Base-by-base conservation (phyloP, 352 stramenopile genomes). In the Globisporangium viniferum region DNA sequence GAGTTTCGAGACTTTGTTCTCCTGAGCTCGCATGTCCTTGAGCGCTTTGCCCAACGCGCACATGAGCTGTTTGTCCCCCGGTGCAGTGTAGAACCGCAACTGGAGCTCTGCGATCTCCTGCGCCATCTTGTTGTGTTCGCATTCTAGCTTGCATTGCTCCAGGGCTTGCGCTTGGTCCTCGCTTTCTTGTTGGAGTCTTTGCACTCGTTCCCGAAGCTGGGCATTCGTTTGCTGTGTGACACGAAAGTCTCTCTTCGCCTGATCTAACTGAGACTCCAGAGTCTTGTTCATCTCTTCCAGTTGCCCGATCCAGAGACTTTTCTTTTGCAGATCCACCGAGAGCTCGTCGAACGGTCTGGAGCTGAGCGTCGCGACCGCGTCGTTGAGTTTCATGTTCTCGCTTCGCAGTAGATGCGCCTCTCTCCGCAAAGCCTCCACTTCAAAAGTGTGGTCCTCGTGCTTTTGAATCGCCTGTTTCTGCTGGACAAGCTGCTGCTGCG, bases 301-400 rank as follows among this genome's bases (percentile, higher is more conserved):
- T 29, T 83, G 60, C 8, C 70, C 74, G 31, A 91, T 82, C 62
- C 71, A 70, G 15, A 90, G 7, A 49, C 77, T 81, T 31, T 88
- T 89, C 54, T 73, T 74, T 33, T 84, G 73, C 1, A 79, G 49
- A 44, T 89, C 77, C 14, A 77, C 68, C 0, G 77, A 75, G 8
- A 80, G 53, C 22, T 59, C 59, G 10, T 88, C 74, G 41, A 92
- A 87, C 10, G 84, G 84, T 7, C 80, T 72, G 9, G 79, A 80
- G 33, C 73, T 89, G 8, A 92, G 72, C 20, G 73, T 72, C 12
- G 72, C 58, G 9, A 91, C 61, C 1, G 77, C 66, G 10, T 86
- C 76, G 64, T 88, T 82, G 33, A 92, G 69, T 51, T 73, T 79
- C 0, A 69, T 6, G 44, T 88, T 91, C 53, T 92, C 84, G n/a